A percentile compares a stretch with the other conserved stretches of the same genome.
Evolutionary conservation across 176 grass and related monocot species (phyloP).

Genomic region (Juncus inflexus): DNA sequence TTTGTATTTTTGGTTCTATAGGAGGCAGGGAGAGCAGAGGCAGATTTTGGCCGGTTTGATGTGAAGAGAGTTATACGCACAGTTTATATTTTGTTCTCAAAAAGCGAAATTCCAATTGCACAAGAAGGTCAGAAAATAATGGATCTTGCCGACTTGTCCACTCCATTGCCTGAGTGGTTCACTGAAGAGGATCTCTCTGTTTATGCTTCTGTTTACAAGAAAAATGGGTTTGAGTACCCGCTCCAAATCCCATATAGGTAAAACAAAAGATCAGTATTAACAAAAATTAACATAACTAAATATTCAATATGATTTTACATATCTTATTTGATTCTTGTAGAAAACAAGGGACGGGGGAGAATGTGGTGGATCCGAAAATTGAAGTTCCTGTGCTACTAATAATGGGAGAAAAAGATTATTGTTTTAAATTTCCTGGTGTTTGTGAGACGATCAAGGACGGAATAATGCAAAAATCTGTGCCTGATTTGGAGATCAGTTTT

Average conservation of each 20-base stretch:
- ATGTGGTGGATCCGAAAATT: constrained; percentile 35
- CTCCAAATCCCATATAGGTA: constrained; percentile 62
- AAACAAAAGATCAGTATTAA: not conserved
- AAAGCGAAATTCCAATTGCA: constrained; percentile 54
- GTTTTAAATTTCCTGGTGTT: constrained; percentile 46
- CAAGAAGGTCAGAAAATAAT: constrained; percentile 45
- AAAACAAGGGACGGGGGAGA: constrained; percentile 3
- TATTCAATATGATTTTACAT: too few species aligned
- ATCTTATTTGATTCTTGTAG: constrained; percentile 11
- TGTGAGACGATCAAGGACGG: constrained; percentile 31
- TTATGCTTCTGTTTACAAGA: constrained; percentile 48
- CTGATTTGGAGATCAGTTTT: constrained; percentile 56
- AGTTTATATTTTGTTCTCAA: constrained; percentile 65
- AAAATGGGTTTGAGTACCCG: constrained; percentile 45
- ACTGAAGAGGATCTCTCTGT: constrained; percentile 37
- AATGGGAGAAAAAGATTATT: constrained; percentile 64
- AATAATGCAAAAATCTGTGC: constrained; percentile 39
- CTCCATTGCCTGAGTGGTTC: constrained; percentile 49
- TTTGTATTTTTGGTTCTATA: not conserved
- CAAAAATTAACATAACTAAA: too few species aligned
- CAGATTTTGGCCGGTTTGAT: constrained; percentile 54
- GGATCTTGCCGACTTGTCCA: constrained; percentile 43
- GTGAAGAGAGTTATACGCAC: constrained; percentile 49
- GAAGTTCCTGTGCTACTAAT: constrained; percentile 53
- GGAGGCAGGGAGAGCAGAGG: constrained; percentile 59